Conservation (phyloP, 768 basidiomycete genomes). For the Serendipita indica region DNA sequence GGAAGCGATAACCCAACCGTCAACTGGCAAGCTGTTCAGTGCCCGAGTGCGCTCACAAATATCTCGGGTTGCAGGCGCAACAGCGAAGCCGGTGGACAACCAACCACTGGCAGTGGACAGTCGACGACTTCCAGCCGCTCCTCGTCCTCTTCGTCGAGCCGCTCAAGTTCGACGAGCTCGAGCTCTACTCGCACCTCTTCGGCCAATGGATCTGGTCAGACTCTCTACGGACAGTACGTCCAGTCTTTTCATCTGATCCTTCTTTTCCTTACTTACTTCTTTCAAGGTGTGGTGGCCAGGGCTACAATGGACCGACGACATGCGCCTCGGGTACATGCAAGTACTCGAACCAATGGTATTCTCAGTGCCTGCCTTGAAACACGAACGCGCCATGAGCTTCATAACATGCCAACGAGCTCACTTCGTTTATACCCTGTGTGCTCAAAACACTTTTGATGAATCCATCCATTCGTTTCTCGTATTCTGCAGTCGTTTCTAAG, state of each 20-base stretch:
- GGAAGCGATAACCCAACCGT: slow-evolving; percentile 15
- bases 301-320: background rate
- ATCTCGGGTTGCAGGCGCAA: slow-evolving; percentile 16
- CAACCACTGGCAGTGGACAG: background rate
- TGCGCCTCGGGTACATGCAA: background rate
- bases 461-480: too few species aligned
- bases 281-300: background rate
- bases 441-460: too few species aligned
- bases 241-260: background rate
- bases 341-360: background rate
- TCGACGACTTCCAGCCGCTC: background rate
- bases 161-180: too few species aligned
- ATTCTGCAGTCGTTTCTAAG: too few species aligned
- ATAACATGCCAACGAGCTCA: too few species aligned
- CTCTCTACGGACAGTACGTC: background rate
- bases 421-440: too few species aligned
- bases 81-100: background rate
- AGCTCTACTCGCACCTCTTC: background rate
- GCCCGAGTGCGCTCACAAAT: slow-evolving; percentile 17
- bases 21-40: slow-evolving; percentile 17
- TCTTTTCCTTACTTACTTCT: background rate
- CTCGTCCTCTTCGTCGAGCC: too few species aligned
- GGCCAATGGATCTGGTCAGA: background rate
- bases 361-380: background rate
- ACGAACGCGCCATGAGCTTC: too few species aligned